A percentile compares a stretch with the other conserved stretches of the same genome.
These are phyloP conservation scores for Curvularia lunata DNA, from an alignment of 2,329 filamentous ascomycete species.

Conservation along the genomic window DNA sequence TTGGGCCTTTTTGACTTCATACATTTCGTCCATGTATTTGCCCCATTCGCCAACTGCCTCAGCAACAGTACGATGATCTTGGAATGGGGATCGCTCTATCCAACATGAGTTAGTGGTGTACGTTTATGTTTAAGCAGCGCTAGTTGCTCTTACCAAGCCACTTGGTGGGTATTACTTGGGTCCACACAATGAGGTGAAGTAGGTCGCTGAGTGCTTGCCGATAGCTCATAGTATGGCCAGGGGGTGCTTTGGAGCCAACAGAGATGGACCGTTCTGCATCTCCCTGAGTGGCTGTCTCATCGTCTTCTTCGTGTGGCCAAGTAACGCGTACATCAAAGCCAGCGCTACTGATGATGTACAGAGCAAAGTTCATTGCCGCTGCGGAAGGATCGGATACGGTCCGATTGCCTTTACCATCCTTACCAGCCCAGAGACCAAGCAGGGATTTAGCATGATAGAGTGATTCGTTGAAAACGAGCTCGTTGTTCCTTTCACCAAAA, in stretches of 20 bases:
- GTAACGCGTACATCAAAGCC: conserved; percentile 69
- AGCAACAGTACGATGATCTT: conserved; percentile 59
- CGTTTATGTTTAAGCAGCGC: neutral
- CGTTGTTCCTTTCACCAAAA: conserved; percentile 79
- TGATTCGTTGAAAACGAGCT: conserved; percentile 68
- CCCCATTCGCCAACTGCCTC: conserved; percentile 68
- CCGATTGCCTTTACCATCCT: conserved; percentile 32
- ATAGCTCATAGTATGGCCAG: conserved; percentile 65
- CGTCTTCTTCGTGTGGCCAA: conserved; percentile 65
- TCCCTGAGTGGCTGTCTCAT: conserved; percentile 37
- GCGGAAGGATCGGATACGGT: conserved; percentile 64
- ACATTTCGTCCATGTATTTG: conserved; percentile 72
- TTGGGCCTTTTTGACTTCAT: conserved; percentile 65
- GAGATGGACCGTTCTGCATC: conserved; percentile 38
- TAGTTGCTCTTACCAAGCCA: conserved; percentile 56
- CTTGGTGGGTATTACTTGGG: conserved; percentile 66
- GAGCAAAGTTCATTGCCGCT: conserved; percentile 69
- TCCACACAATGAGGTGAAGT: conserved; percentile 67
- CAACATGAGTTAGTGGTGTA: conserved; percentile 7
- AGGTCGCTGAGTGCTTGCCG: conserved; percentile 66
- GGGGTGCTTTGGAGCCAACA: conserved; percentile 40
- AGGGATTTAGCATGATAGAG: conserved; percentile 63
- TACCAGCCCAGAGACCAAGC: conserved; percentile 40
- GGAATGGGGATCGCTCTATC: conserved; percentile 47
- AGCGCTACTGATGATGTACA: conserved; percentile 69